Percentiles rank a stretch among this genome's conserved stretches.
phyloP scores from a whole-genome alignment of 768 basidiomycete species.

The Podaxis mareebaensis region DNA sequence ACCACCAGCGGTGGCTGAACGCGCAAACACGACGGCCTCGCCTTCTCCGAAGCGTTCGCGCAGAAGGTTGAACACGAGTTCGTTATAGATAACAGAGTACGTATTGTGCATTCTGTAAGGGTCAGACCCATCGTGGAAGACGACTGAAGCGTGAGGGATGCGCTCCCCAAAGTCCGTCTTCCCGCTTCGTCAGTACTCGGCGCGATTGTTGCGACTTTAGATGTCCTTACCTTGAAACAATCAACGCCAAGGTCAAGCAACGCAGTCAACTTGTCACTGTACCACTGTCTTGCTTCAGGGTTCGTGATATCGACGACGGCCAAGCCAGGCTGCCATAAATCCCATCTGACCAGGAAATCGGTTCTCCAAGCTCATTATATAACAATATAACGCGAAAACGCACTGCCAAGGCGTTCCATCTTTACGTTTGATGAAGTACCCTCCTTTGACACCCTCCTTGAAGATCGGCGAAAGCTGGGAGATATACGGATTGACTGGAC shows the following conservation, averaged over 20 bases:
- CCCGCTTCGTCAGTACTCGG: neutral
- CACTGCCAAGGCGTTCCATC: conserved; percentile 72
- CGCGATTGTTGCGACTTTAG: neutral
- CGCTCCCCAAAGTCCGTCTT: conserved; percentile 80
- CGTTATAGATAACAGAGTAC: conserved; percentile 72
- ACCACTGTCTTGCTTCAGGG: conserved; percentile 58
- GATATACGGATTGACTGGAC: conserved; percentile 70
- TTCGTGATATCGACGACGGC: conserved; percentile 65
- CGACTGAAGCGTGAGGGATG: conserved; percentile 65
- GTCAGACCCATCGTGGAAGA: conserved; percentile 67
- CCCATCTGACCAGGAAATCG: conserved; percentile 23
- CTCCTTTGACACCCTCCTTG: conserved; percentile 64
- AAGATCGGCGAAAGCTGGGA: conserved; percentile 71
- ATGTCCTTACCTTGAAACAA: conserved; percentile 51
- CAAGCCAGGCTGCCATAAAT: conserved; percentile 38
- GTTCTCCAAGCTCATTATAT: neutral
- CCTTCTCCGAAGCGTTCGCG: conserved; percentile 59
- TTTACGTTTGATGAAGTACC: conserved; percentile 68
- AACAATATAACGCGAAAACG: conserved; percentile 28
- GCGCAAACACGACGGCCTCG: conserved; percentile 70
- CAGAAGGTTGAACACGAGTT: conserved; percentile 64
- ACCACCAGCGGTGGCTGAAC: conserved; percentile 68
- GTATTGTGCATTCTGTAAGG: conserved; percentile 71
- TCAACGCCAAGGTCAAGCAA: conserved; percentile 59
- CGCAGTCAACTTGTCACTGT: conserved; percentile 44